Base-by-base conservation (phyloP, 257 asterid species). In the Capsicum pubescens region DNA sequence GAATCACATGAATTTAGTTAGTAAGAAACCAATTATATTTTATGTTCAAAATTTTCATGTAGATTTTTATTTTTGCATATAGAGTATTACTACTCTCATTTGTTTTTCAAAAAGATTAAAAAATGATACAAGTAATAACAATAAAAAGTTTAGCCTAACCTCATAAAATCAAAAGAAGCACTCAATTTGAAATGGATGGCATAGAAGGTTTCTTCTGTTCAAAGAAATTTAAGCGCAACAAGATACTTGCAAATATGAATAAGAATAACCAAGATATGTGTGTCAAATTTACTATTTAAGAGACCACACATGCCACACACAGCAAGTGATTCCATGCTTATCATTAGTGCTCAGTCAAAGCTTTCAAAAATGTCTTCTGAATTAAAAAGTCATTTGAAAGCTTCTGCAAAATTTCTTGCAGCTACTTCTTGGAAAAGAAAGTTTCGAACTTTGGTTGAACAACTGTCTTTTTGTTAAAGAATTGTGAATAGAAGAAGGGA, bases 321-420 rank as follows among this genome's bases (percentile, higher is more conserved):
- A 54, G 15, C 21, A 76, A 54, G 63, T 54, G 50, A 54, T 77
- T 77, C 50, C 26, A 77, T 32, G 50, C 64, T 26, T 26, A 26
- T 26, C 32, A 26, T 26, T 26, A 26, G 32, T 26, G 32, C 32
- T 26, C 32, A 1, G 32, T 26, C 32, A 26, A 26, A 26, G 32
- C 50, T 77, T 54, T 54, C 50, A 77, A 77, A 54, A 77, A 55
- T 77, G 50, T 16, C 66, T 26, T 57, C 82, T 13, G 50, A 77
- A 55, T 52, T 77, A 54, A 21, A 26, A 52, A 32, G 15, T n/a
- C 2, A 52, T 77, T 77, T 52, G 82, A 36, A 26, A 77, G 35
- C 81, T 4, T 54, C 11, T 26, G 48, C 63, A 26, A 26, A 74
- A 19, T n/a, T 50, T 44, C 44, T 74, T 13, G 80, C 21, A 74